Base-by-base conservation (phyloP, 1,284 basidiomycete species). In the Malassezia japonica region DNA sequence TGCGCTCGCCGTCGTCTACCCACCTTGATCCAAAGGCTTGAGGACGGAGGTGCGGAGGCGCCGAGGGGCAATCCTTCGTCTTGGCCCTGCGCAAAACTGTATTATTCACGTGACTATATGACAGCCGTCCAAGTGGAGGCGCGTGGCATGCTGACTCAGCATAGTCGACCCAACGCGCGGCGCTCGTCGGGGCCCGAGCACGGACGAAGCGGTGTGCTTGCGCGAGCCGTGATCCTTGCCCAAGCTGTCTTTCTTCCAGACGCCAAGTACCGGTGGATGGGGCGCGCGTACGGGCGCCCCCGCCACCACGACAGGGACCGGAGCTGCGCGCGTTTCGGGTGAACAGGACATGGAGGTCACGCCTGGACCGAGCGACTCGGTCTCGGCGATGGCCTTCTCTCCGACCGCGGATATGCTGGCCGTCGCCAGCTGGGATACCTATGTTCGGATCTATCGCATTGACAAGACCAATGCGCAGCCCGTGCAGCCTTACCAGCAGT, bases 391-490 rank as follows among this genome's bases (percentile, higher is more conserved):
- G 38, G 60, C 64, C 27, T 76, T 73, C 50, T 70, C 67, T 1
- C 74, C 74, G 2, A 67, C 64, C 23, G 74, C 74, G 7, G 74
- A 75, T 50, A 66, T 75, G 43, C 65, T 76, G 42, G 75, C 74
- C n/a, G 71, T 69, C n/a, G 63, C 61, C 10, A 68, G 63, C 37
- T 76, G 75, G 75, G 72, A 69, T 45, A 74, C 72, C 59, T 72
- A 74, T 39, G 74, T 75, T 3, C 73, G 80, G 39, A 71, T 81
- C 45, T 82, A 81, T 68, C 77, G 80, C 61, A 77, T 81, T 55
- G 76, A 76, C 1, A 77, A 78, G 55, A 77, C 76, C 5, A 81
- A 84, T 65, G 82, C 85, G 16, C 87, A 86, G 74, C 86, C 86
- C 0, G 83, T 84, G 4, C 56, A 58, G 41, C 64, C 64, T 15